Evolutionary conservation across 768 basidiomycete species (phyloP), one percentile per base, ranked within the genome.

Genomic region (Mycena capillaripes): DNA sequence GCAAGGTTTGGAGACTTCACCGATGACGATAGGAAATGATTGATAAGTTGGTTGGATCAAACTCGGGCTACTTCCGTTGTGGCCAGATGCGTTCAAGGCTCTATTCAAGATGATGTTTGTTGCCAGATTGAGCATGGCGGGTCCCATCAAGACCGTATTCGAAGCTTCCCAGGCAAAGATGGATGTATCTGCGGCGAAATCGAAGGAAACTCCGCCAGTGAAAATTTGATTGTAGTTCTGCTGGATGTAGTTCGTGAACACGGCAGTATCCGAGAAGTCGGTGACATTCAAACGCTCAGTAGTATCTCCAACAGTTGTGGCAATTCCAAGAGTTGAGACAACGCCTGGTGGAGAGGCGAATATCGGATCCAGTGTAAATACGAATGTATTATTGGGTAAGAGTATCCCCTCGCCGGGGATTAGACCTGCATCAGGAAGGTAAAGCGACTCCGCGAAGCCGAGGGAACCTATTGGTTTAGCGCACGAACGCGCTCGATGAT

Each of bases 131-230:
- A 95, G 79, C 84, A 94, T 84, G 2, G 88, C 84, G 2, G 88
- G 85, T 4, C 91, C 92, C 21, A 84, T 86, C 8, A 89, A 73
- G 2, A 90, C 90, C 7, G 92, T 90, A 8, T 90, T 83, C 1
- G 85, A 81, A 2, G 89, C 91, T 78, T 95, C 91, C 92, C 93
- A 95, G 29, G 94, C 93, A 34, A 95, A 75, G 50, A 94, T 76
- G 0, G 91, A 81, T 14, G 86, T 78, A 0, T 87, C 86, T 0
- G 87, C 86, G 32, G 84, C 71, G 6, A 81, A 38, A 67, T 94
- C 86, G 14, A 94, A 75, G 0, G 93, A 94, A 29, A 95, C 79
- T 32, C 94, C 94, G 36, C 94, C 94, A 21, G 90, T 76, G 0
- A 88, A 82, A n/a, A 92, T 78, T 68, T 90, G 88, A 25, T 80